A percentile compares a stretch with the other conserved stretches of the same genome.
Conservation (phyloP, 352 stramenopile genomes). For the Phytopythium montanum region DNA sequence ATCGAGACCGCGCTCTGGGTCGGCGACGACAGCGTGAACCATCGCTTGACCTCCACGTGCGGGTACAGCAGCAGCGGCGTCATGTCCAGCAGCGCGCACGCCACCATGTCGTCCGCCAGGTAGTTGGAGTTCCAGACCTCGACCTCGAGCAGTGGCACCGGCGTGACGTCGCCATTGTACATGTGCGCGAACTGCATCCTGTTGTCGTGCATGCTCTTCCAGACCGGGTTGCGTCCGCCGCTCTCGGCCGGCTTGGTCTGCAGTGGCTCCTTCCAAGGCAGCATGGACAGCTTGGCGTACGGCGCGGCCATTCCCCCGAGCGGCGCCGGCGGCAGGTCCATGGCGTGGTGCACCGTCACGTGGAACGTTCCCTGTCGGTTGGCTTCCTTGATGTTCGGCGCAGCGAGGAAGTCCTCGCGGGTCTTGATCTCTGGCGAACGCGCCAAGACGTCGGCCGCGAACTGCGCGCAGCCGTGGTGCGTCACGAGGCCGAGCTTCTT, state of each 20-base stretch:
- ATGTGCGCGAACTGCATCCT: constrained; percentile 84
- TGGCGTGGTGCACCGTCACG: constrained; percentile 67
- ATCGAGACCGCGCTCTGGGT: constrained; percentile 30
- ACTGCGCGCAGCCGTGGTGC: constrained; percentile 72
- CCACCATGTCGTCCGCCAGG: constrained; percentile 74
- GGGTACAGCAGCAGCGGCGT: constrained; percentile 74
- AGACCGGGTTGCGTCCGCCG: constrained; percentile 70
- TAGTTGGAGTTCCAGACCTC: constrained; percentile 88
- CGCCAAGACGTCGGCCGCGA: constrained; percentile 63
- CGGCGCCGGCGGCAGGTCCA: constrained; percentile 65
- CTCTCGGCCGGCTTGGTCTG: constrained; percentile 77
- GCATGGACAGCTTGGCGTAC: constrained; percentile 69
- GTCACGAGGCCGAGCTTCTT: constrained; percentile 50
- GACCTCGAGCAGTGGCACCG: constrained; percentile 77
- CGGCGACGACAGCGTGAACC: constrained; percentile 77
- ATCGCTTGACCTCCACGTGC: constrained; percentile 64
- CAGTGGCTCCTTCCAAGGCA: constrained; percentile 83
- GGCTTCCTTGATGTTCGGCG: constrained; percentile 41
- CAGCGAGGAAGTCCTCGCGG: constrained; percentile 42
- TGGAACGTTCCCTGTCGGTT: constrained; percentile 77
- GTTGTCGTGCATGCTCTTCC: constrained; percentile 71
- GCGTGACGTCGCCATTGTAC: constrained; percentile 88
- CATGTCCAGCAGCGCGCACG: constrained; percentile 78
- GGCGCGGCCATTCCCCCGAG: constrained; percentile 60
- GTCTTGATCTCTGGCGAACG: constrained; percentile 53